Evolutionary conservation across 2,329 filamentous ascomycete species (phyloP), one percentile per base, ranked within the genome.

Genomic region (Parascedosporium putredinis): DNA sequence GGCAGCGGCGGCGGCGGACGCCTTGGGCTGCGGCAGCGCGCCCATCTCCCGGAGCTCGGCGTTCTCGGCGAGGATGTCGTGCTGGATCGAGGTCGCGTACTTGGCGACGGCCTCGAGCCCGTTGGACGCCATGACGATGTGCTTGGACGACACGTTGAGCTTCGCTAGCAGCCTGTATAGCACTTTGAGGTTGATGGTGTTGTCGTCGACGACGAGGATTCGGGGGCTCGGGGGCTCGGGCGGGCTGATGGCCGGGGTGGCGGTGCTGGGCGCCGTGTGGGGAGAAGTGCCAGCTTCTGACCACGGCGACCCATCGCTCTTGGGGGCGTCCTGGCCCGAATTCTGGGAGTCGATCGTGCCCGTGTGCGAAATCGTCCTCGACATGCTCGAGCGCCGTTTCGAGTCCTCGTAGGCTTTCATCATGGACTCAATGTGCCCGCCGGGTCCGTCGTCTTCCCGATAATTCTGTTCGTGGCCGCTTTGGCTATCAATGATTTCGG

Each of bases 171-270:
- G 66, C 0, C 62, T 56, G 1, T 58, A 57, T 5, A 68, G 49
- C 1, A 66, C 59, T 48, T 62, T 61, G 0, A 68, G 50, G 38
- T 71, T 71, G 51, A 71, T 68, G 2, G 55, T 52, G 47, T 70
- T 70, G 49, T 70, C 68, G 22, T 71, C 67, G 0, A 70, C 68
- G 0, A 71, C 59, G 1, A 72, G 57, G 5, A 67, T 12, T 7
- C 27, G 27, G 27, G 27, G 27, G n/a, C n/a, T n/a, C 27, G 27
- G 12, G 27, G 27, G 27, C 12, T 7, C 6, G 6, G 27, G 7
- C 12, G 27, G 27, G 27, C 7, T 6, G 12, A 12, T 7, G 27
- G 27, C 7, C 6, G 27, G 6, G 27, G 12, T 31, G 12, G 27
- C 27, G 12, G 27, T 31, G 7, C 27, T 12, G 12, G 27, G 27